Evolutionary conservation across 2,329 filamentous ascomycete genomes (phyloP).

Genomic region (Pseudogymnoascus sp.): DNA sequence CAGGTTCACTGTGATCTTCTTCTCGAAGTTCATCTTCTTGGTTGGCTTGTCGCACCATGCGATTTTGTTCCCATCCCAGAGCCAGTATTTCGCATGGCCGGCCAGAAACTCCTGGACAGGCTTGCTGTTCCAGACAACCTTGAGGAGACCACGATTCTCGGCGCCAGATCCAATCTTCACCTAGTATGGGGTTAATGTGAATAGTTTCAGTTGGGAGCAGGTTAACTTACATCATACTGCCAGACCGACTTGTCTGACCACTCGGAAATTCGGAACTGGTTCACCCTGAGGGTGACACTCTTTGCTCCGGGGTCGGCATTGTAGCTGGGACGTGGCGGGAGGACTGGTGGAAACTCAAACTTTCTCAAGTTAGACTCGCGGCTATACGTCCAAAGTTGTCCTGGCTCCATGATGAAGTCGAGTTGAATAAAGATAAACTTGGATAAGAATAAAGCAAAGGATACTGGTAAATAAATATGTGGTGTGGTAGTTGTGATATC

Average conservation of each 20-base stretch:
- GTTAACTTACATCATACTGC: constrained; percentile 71
- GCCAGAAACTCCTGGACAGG: constrained; percentile 48
- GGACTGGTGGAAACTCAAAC: constrained; percentile 19
- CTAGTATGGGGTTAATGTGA: constrained; percentile 33
- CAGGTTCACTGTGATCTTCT: constrained; percentile 54
- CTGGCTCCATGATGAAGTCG: constrained; percentile 22
- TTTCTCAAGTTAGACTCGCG: constrained; percentile 23
- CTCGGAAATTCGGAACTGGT: constrained; percentile 62
- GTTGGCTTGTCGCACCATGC: constrained; percentile 57
- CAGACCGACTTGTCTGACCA: constrained; percentile 56
- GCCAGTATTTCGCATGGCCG: constrained; percentile 43
- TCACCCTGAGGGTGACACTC: constrained; percentile 47
- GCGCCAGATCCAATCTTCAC: constrained; percentile 55
- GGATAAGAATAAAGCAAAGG: constrained; percentile 2
- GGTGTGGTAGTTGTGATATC: constrained; percentile 26
- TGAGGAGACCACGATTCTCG: constrained; percentile 57
- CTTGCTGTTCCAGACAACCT: constrained; percentile 66
- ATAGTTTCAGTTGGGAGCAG: background rate
- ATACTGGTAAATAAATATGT: constrained; percentile 17
- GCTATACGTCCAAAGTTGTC: constrained; percentile 22
- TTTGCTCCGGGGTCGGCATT: constrained; percentile 47
- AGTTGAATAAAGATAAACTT: constrained; percentile 12
- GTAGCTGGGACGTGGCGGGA: constrained; percentile 38
- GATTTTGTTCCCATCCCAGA: constrained; percentile 77
- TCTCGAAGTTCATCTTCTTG: background rate